These are phyloP conservation scores for Chrysopogon serrulatus DNA, from an alignment of 176 grass and related monocot species.

Conservation along the genomic window DNA sequence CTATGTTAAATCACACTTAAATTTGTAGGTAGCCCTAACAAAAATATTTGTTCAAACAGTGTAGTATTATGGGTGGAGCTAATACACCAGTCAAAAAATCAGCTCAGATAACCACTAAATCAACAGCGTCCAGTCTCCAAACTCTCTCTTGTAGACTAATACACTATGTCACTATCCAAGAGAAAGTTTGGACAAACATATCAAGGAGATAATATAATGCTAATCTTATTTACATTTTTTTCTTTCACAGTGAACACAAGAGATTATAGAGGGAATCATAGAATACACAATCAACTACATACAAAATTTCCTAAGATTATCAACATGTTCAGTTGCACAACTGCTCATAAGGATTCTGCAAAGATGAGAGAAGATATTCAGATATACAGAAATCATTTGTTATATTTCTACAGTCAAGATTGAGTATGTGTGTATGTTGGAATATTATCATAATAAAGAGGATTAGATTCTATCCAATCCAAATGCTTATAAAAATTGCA, in stretches of 20 bases:
- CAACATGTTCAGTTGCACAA: neutral
- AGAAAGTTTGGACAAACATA: neutral
- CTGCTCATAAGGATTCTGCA: slow-evolving; percentile 38
- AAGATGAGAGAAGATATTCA: slow-evolving; percentile 25
- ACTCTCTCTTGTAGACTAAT: neutral
- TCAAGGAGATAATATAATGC: neutral
- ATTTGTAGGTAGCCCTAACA: neutral
- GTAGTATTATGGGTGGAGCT: neutral
- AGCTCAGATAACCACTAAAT: neutral
- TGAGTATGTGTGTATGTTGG: neutral
- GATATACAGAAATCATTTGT: neutral
- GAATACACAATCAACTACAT: slow-evolving; percentile 34
- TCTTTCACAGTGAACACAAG: neutral
- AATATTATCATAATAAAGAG: neutral
- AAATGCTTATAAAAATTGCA: neutral
- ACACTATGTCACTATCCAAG: neutral
- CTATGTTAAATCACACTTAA: neutral
- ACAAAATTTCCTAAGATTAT: slow-evolving; percentile 43
- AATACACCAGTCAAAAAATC: neutral
- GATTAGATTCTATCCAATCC: neutral
- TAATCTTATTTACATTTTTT: slow-evolving; percentile 27
- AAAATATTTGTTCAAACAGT: neutral
- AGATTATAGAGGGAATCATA: neutral
- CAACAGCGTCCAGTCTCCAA: neutral
- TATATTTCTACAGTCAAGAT: neutral